Evolutionary conservation across 1,139 yeast species (phyloP).

Genomic region (Martiniozyma asiatica): DNA sequence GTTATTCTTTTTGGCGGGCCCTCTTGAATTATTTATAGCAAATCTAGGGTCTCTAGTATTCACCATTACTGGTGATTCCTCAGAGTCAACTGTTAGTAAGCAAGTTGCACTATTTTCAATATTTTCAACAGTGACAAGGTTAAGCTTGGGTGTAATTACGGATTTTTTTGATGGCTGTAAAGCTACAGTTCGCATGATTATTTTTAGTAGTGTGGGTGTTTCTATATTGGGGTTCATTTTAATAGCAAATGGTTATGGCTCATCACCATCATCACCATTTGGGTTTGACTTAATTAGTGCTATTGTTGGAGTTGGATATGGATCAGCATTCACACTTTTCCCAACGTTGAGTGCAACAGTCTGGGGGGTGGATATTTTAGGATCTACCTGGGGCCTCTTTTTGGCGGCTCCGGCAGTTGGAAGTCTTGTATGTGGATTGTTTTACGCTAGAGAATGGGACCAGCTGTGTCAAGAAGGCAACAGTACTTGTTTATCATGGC

Average conservation of each 20-base stretch:
- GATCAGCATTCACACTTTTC: slow-evolving; percentile 71
- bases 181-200: slow-evolving; percentile 24
- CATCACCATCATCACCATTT: too few species aligned
- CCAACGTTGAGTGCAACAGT: slow-evolving; percentile 74
- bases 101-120: slow-evolving; percentile 45
- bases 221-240: slow-evolving; percentile 34
- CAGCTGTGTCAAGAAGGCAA: slow-evolving; percentile 16
- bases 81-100: slow-evolving; percentile 12
- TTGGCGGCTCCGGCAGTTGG: slow-evolving; percentile 90
- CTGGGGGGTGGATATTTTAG: slow-evolving; percentile 87
- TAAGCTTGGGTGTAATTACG: slow-evolving; percentile 52
- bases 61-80: slow-evolving; percentile 20
- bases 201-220: slow-evolving; percentile 25
- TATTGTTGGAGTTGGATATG: slow-evolving; percentile 64
- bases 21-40: slow-evolving; percentile 77
- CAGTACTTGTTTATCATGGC: slow-evolving; percentile 23
- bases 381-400: slow-evolving; percentile 88
- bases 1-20: slow-evolving; percentile 65
- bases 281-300: slow-evolving; percentile 35
- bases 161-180: slow-evolving; percentile 34
- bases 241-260: slow-evolving; percentile 10
- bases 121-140: slow-evolving; percentile 50
- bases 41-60: slow-evolving; percentile 62
- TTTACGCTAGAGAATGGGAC: slow-evolving; percentile 57
- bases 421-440: slow-evolving; percentile 53